phyloP scores from a whole-genome alignment of 768 basidiomycete species.

The Pleurotus tuoliensis region DNA sequence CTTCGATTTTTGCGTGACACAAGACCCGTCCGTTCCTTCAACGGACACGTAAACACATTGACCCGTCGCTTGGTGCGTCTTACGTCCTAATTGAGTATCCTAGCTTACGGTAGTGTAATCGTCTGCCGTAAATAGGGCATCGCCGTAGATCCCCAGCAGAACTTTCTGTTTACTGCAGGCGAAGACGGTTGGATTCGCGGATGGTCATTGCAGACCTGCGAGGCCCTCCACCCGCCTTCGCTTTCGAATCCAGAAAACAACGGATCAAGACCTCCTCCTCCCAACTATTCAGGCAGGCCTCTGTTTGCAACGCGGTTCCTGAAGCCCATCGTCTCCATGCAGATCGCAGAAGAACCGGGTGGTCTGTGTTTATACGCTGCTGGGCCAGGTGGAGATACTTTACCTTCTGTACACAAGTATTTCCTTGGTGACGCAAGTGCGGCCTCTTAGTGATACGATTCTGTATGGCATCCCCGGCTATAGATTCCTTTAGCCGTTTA shows the following conservation, averaged over 20 bases:
- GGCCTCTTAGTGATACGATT: not conserved
- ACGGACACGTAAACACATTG: slow-evolving; percentile 57
- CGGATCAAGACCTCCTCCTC: not conserved
- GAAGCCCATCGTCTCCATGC: slow-evolving; percentile 41
- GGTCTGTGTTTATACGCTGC: slow-evolving; percentile 52
- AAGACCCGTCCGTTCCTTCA: slow-evolving; percentile 42
- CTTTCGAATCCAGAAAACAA: not conserved
- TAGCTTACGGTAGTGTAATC: not conserved
- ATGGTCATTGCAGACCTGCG: slow-evolving; percentile 65
- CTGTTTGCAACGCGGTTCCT: slow-evolving; percentile 28
- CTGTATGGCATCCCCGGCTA: too few relatives aligned
- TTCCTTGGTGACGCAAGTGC: too few relatives aligned
- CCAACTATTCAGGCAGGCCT: slow-evolving; percentile 18
- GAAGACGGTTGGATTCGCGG: slow-evolving; percentile 60
- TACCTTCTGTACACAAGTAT: not conserved
- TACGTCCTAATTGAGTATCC: not conserved
- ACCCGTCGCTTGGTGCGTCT: slow-evolving; percentile 46
- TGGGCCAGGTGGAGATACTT: slow-evolving; percentile 27
- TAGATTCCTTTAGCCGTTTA: too few relatives aligned
- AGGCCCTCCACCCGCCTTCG: slow-evolving; percentile 25
- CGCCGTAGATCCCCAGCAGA: slow-evolving; percentile 48
- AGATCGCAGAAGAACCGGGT: slow-evolving; percentile 39
- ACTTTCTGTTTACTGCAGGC: slow-evolving; percentile 67
- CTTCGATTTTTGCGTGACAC: slow-evolving; percentile 46
- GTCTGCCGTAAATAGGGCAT: slow-evolving; percentile 44